Evolutionary conservation across 306 rosid genomes (phyloP).

Genomic region (Acacia crassicarpa): DNA sequence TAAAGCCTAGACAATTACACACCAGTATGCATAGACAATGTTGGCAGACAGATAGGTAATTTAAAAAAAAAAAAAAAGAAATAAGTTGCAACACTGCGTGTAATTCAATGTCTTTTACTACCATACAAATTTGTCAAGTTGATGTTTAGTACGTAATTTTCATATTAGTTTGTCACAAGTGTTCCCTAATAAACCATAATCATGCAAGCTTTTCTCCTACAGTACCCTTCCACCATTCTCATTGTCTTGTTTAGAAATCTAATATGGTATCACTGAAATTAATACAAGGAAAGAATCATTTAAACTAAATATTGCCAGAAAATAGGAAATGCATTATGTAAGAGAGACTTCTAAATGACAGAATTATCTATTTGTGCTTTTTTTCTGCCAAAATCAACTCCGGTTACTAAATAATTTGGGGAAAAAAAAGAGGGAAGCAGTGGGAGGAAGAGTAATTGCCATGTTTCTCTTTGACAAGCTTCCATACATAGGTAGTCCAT

Average conservation of each 20-base stretch:
- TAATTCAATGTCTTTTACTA: background rate
- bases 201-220: background rate
- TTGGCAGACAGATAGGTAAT: background rate
- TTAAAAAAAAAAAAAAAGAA: background rate
- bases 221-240: background rate
- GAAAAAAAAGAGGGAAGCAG: background rate
- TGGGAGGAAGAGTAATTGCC: background rate
- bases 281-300: background rate
- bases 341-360: background rate
- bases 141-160: background rate
- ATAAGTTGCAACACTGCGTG: background rate
- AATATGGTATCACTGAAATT: background rate
- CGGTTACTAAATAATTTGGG: background rate
- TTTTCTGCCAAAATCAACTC: background rate
- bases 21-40: background rate
- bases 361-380: background rate
- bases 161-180: background rate
- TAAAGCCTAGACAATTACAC: background rate
- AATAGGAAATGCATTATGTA: background rate
- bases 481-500: conserved; percentile 9
- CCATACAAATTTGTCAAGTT: background rate
- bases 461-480: background rate
- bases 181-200: background rate
- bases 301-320: background rate
- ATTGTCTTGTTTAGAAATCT: background rate